These are phyloP conservation scores for Cryphonectria naterciae DNA, from an alignment of 2,329 filamentous ascomycete genomes.

Conservation along the genomic window DNA sequence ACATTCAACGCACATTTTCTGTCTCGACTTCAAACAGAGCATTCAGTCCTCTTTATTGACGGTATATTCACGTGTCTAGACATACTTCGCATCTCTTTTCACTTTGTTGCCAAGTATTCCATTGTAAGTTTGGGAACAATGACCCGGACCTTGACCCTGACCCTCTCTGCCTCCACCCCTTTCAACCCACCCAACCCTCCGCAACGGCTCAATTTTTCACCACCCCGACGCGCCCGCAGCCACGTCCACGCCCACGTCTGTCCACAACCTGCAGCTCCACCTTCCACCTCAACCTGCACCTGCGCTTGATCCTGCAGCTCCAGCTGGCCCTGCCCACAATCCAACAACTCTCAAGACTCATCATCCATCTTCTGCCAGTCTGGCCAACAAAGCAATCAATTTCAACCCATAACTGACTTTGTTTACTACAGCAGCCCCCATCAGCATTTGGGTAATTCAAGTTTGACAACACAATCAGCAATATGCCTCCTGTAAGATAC, in stretches of 20 bases:
- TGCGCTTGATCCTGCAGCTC: constrained; percentile 17
- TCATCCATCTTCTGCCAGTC: constrained; percentile 14
- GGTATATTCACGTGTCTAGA: constrained; percentile 25
- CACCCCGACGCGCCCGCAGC: constrained; percentile 19
- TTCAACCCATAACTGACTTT: constrained; percentile 10
- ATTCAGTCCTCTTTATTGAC: constrained; percentile 18
- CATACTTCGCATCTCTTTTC: constrained; percentile 21
- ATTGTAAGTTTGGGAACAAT: constrained; percentile 21
- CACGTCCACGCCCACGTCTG: constrained; percentile 5
- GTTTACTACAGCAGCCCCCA: constrained; percentile 21
- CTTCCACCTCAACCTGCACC: constrained; percentile 24
- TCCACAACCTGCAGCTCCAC: constrained; percentile 23
- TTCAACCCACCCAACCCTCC: background rate
- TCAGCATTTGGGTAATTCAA: constrained; percentile 25
- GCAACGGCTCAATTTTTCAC: constrained; percentile 25
- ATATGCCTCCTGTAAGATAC: constrained; percentile 41
- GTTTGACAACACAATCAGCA: constrained; percentile 24
- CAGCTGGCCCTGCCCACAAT: constrained; percentile 18
- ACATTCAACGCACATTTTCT: constrained; percentile 1
- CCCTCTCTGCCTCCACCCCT: background rate
- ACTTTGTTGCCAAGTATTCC: constrained; percentile 23
- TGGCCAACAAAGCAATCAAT: constrained; percentile 14
- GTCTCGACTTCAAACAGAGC: constrained; percentile 6
- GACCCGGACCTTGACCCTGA: background rate
- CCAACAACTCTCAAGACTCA: constrained; percentile 6